phyloP scores from a whole-genome alignment of 164 flowering plant genomes.

The Chimonanthus praecox region DNA sequence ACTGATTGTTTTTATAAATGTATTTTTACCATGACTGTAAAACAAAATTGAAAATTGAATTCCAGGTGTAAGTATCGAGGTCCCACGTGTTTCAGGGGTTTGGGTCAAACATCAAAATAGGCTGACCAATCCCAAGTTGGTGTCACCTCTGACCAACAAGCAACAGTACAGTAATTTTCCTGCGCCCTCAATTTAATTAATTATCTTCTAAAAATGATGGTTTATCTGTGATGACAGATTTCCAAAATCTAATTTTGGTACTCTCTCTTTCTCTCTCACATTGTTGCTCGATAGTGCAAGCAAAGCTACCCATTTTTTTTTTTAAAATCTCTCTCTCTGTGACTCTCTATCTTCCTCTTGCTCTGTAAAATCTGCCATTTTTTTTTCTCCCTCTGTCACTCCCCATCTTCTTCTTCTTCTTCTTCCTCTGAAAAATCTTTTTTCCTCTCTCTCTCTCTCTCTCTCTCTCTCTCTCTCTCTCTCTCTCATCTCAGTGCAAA shows the following conservation, averaged over 20 bases:
- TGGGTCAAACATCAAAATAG: no score
- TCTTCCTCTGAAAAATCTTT: background rate
- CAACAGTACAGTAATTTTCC: no score
- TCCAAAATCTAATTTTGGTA: slow-evolving; percentile 30
- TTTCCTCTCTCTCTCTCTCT: background rate
- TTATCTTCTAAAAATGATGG: no score
- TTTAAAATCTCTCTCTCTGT: slow-evolving; percentile 11
- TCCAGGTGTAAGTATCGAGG: no score
- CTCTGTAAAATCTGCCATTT: slow-evolving; percentile 19
- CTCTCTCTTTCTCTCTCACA: slow-evolving; percentile 51
- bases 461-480: background rate
- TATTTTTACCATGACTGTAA: no score
- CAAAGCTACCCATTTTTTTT: slow-evolving; percentile 61
- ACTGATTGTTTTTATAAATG: no score
- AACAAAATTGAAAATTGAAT: no score
- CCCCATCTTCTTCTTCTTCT: background rate
- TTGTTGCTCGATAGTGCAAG: slow-evolving; percentile 91
- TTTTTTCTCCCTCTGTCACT: slow-evolving; percentile 15
- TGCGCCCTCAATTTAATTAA: no score
- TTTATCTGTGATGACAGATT: no score
- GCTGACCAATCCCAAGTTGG: no score
- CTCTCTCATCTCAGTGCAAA: background rate
- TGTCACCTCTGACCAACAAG: no score
- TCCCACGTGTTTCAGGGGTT: no score
- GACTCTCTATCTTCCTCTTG: slow-evolving; percentile 21